Conservation (phyloP, 2,329 filamentous ascomycete species). For the Ceratocystis papillata region DNA sequence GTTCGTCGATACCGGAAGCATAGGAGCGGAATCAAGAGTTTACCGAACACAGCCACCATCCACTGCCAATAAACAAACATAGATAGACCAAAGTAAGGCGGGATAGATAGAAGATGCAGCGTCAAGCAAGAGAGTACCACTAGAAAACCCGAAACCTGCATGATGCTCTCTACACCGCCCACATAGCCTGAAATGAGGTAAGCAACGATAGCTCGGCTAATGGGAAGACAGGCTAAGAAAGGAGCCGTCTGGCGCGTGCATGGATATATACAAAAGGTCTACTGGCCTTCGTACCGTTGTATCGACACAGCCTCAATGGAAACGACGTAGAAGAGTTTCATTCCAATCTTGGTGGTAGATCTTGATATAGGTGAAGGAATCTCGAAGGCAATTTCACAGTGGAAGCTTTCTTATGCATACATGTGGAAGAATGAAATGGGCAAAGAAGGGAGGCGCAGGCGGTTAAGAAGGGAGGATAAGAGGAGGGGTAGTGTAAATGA, state of each 20-base stretch:
- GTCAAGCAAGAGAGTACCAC: not conserved
- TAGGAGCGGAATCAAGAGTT: conserved; percentile 5
- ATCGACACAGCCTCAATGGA: conserved; percentile 8
- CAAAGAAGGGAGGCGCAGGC: not conserved
- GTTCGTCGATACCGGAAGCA: conserved; percentile 9
- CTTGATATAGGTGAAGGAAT: not conserved
- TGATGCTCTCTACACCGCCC: not conserved
- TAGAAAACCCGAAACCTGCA: not conserved
- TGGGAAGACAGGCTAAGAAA: not conserved
- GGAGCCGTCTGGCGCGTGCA: conserved; percentile 5
- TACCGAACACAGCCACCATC: conserved; percentile 10
- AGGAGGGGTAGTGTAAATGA: not conserved
- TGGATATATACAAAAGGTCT: conserved; percentile 4
- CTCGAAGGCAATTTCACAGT: not conserved
- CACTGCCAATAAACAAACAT: not conserved
- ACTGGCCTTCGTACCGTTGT: not conserved
- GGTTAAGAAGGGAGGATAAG: not conserved
- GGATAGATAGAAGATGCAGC: not conserved
- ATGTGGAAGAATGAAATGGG: conserved; percentile 1
- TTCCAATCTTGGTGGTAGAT: conserved; percentile 1
- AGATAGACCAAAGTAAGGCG: too few relatives aligned
- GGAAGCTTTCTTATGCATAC: not conserved
- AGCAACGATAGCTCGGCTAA: not conserved
- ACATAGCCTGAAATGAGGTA: not conserved
- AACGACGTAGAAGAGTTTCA: not conserved